Percentiles rank a stretch among this genome's conserved stretches.
Evolutionary conservation across 306 rosid genomes (phyloP).

Genomic region (Glycine soja): DNA sequence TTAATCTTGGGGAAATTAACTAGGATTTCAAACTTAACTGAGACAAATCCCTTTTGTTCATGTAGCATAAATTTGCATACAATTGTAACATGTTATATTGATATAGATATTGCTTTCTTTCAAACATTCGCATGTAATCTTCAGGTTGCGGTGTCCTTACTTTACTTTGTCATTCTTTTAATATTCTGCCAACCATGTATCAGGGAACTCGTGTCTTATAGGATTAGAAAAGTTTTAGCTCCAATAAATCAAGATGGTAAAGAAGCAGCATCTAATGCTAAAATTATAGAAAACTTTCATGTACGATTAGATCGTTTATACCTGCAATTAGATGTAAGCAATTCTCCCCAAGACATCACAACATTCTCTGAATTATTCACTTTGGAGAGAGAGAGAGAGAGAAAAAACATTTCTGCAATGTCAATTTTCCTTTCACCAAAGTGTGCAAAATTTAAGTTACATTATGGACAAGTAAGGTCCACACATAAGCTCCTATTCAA

Average conservation of each 20-base stretch:
- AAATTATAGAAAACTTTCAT: neutral
- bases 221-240: neutral
- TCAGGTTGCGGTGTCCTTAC: neutral
- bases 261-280: constrained; percentile 35
- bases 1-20: neutral
- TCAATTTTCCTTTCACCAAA: constrained; percentile 41
- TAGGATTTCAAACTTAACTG: neutral
- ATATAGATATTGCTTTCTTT: neutral
- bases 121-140: neutral
- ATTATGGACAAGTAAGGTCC: constrained; percentile 43
- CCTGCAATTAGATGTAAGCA: constrained; percentile 10
- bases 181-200: neutral
- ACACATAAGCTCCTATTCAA: constrained; percentile 46
- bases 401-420: constrained; percentile 14
- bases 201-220: neutral
- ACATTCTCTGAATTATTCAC: constrained; percentile 33
- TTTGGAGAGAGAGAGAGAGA: neutral
- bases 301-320: constrained; percentile 30
- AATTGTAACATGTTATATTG: neutral
- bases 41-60: neutral
- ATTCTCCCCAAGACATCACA: constrained; percentile 1
- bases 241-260: constrained; percentile 18
- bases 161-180: neutral
- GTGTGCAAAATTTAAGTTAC: constrained; percentile 51
- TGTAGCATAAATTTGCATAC: neutral